phyloP scores from a whole-genome alignment of 768 basidiomycete species.

The Pleurotus platypus region DNA sequence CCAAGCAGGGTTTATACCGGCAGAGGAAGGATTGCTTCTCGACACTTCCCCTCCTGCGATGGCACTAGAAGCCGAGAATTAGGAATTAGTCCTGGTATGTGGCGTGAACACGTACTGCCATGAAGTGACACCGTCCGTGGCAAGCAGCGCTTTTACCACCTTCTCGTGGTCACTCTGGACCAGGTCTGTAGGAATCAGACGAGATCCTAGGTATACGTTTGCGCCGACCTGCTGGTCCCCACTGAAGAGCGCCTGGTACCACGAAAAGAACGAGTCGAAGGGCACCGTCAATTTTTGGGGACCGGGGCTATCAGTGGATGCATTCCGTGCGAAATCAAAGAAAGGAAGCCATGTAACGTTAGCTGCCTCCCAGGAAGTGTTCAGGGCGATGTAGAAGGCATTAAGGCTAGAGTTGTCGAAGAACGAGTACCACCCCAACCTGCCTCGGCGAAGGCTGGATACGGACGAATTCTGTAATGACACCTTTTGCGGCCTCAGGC shows the following conservation, averaged over 20 bases:
- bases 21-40: slow-evolving; percentile 28
- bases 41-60: slow-evolving; percentile 43
- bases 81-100: too few relatives aligned
- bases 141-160: slow-evolving; percentile 17
- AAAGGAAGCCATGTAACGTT: slow-evolving; percentile 31
- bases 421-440: slow-evolving; percentile 39
- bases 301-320: slow-evolving; percentile 15
- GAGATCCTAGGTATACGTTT: slow-evolving; percentile 25
- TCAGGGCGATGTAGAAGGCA: slow-evolving; percentile 26
- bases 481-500: slow-evolving; percentile 19
- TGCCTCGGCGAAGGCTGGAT: slow-evolving; percentile 30
- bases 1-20: slow-evolving; percentile 47
- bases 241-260: slow-evolving; percentile 13
- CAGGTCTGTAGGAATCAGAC: slow-evolving; percentile 28
- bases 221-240: slow-evolving; percentile 15
- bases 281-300: slow-evolving; percentile 9
- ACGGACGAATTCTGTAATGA: slow-evolving; percentile 31
- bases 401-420: slow-evolving; percentile 18
- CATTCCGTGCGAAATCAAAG: slow-evolving; percentile 21
- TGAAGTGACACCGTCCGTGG: slow-evolving; percentile 4
- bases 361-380: slow-evolving; percentile 29
- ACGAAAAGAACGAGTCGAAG: slow-evolving; percentile 22
- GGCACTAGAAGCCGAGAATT: slow-evolving; percentile 21
- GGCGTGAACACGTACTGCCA: slow-evolving; percentile 10
- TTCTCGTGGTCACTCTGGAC: slow-evolving; percentile 19